These are phyloP conservation scores for Yarrowia alimentaria DNA, from an alignment of 805 yeast genomes.

Conservation along the genomic window DNA sequence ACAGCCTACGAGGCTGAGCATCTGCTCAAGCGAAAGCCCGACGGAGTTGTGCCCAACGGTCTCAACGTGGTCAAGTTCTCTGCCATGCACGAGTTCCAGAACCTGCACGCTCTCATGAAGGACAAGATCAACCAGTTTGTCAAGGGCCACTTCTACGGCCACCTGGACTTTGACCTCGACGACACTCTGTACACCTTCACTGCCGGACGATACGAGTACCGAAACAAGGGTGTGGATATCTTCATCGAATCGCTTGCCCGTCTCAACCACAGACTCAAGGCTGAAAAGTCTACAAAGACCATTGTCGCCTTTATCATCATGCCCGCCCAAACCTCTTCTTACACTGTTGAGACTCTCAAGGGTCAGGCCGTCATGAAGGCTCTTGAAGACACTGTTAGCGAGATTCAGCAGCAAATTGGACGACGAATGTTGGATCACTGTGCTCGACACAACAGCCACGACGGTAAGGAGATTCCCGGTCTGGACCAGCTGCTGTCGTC, in stretches of 20 bases:
- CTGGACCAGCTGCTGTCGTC: slow-evolving; percentile 81
- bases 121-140: slow-evolving; percentile 91
- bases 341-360: slow-evolving; percentile 91
- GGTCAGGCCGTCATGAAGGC: slow-evolving; percentile 96
- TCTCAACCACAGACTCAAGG: slow-evolving; percentile 81
- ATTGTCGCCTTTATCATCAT: slow-evolving; percentile 96
- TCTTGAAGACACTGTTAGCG: slow-evolving; percentile 81
- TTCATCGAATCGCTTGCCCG: slow-evolving; percentile 91
- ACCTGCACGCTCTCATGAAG: slow-evolving; percentile 87
- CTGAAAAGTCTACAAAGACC: slow-evolving; percentile 78
- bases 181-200: slow-evolving; percentile 93
- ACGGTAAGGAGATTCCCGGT: slow-evolving; percentile 66
- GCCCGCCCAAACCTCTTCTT: slow-evolving; percentile 95
- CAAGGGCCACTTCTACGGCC: slow-evolving; percentile 96
- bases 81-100: slow-evolving; percentile 97
- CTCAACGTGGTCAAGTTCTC: slow-evolving; percentile 92
- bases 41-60: slow-evolving; percentile 96
- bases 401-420: slow-evolving; percentile 83
- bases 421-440: slow-evolving; percentile 87
- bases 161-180: slow-evolving; percentile 89
- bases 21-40: slow-evolving; percentile 90
- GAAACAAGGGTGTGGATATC: slow-evolving; percentile 96
- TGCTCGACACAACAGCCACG: slow-evolving; percentile 53
- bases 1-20: slow-evolving; percentile 97
- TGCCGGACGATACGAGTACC: slow-evolving; percentile 95